Base-by-base conservation (phyloP, 345 rosid species). In the Adansonia digitata region DNA sequence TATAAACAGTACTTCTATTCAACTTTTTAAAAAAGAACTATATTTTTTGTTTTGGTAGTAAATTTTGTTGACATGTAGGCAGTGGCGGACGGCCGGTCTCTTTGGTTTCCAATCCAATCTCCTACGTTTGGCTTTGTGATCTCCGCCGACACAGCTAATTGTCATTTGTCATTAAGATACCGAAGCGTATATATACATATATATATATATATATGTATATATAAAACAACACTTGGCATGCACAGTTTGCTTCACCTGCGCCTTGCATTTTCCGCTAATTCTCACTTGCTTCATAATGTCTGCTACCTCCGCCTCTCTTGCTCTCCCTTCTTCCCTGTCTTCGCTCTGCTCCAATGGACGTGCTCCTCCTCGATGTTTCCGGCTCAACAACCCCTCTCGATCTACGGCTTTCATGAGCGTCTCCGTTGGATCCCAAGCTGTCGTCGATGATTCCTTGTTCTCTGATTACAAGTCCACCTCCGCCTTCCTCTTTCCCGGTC, bases 401-500 rank as follows among this genome's bases (percentile, higher is more conserved):
- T 88, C 93, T 77, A 83, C 89, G 82, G 87, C 91, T 80, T 84
- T 79, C 55, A 77, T 85, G 95, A 88, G 94, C 77, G 84, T 83
- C 34, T 91, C 97, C 5, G 84, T 83, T 59, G 91, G 91, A 77
- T 86, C 91, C 51, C 94, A 86, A 45, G 57, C 75, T 56, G 71
- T 80, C 13, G 86, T 85, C 68, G 81, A 84, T 59, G 97, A 93
- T 68, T 84, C 88, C 69, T 67, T 85, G 79, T 93, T 95, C 76
- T 81, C 83, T 51, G 93, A 89, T 81, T 95, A 93, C 84, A 91
- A 88, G 79, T 90, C 99, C 72, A 78, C 78, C 75, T 64, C 75
- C 45, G 96, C 98, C 67, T 95, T 95, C 84, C 85, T 91, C 34
- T 95, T 93, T 61, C 99, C 99, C 35, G 99, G 99, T 61, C 99